Evolutionary conservation across 2,329 filamentous ascomycete genomes (phyloP).

Genomic region (Aspergillus calidoustus): DNA sequence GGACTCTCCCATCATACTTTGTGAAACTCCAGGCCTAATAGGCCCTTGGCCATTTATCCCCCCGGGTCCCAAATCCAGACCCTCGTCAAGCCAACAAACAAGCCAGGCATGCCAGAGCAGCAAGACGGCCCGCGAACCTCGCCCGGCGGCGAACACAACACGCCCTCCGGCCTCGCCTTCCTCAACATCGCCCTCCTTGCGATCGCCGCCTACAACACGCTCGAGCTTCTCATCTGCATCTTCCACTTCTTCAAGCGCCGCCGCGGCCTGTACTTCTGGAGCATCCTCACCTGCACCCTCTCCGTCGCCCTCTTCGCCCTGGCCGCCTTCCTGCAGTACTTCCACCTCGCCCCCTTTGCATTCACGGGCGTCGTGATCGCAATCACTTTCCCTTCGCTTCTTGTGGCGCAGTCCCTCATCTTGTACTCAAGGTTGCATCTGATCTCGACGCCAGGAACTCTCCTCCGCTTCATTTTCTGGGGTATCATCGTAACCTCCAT

Average conservation of each 20-base stretch:
- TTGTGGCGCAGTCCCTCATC: conserved; percentile 47
- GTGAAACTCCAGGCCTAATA: background rate
- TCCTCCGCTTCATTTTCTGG: conserved; percentile 41
- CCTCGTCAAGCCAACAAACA: no score
- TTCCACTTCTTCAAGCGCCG: conserved; percentile 49
- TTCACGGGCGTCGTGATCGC: conserved; percentile 10
- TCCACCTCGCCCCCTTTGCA: background rate
- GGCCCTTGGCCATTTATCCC: background rate
- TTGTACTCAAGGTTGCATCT: conserved; percentile 54
- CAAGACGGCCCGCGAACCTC: no score
- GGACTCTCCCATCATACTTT: background rate
- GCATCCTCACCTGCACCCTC: conserved; percentile 43
- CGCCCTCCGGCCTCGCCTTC: no score
- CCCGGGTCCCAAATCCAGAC: no score
- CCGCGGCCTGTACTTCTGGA: conserved; percentile 54
- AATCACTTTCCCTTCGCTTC: conserved; percentile 45
- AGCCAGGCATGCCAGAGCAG: background rate
- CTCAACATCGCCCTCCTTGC: conserved; percentile 13
- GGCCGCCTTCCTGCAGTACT: conserved; percentile 27
- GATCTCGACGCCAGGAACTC: conserved; percentile 39
- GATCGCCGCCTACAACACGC: conserved; percentile 42
- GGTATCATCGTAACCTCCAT: conserved; percentile 48
- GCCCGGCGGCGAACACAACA: no score
- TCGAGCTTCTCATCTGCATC: conserved; percentile 49
- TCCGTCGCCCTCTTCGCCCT: conserved; percentile 41